Evolutionary conservation across 2,329 filamentous ascomycete species (phyloP).

Genomic region (Aspergillus fischeri): DNA sequence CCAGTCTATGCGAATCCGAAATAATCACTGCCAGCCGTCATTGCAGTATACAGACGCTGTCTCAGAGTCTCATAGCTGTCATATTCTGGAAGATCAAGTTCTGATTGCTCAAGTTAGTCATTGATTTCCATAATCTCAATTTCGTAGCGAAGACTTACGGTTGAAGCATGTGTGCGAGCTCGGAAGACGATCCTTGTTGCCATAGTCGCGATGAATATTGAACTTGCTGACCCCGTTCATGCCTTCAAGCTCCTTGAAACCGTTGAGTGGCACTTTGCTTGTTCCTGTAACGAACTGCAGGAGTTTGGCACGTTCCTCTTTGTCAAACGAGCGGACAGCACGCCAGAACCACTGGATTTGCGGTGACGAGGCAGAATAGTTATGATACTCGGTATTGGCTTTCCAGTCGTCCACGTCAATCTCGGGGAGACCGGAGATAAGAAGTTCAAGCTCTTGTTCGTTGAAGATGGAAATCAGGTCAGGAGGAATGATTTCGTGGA

Average conservation of each 20-base stretch:
- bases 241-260: constrained; percentile 97
- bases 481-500: constrained; percentile 96
- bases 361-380: constrained; percentile 87
- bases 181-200: constrained; percentile 89
- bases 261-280: constrained; percentile 95
- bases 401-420: constrained; percentile 99
- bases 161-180: constrained; percentile 99
- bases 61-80: constrained; percentile 90
- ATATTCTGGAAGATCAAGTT: constrained; percentile 97
- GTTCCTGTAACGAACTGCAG: constrained; percentile 98
- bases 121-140: neutral
- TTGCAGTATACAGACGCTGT: constrained; percentile 85
- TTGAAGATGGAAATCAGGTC: constrained; percentile 97
- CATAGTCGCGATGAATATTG: constrained; percentile 98
- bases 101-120: constrained; percentile 49
- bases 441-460: constrained; percentile 91
- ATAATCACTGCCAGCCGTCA: constrained; percentile 95
- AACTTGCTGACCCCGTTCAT: constrained; percentile 98
- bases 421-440: constrained; percentile 94
- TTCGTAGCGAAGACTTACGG: constrained; percentile 62
- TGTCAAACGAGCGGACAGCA: constrained; percentile 93
- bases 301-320: constrained; percentile 95
- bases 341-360: constrained; percentile 99
- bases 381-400: constrained; percentile 97
- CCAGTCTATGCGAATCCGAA: constrained; percentile 83